Conservation (phyloP, 2,329 filamentous ascomycete species). For the Scedosporium boydii region DNA sequence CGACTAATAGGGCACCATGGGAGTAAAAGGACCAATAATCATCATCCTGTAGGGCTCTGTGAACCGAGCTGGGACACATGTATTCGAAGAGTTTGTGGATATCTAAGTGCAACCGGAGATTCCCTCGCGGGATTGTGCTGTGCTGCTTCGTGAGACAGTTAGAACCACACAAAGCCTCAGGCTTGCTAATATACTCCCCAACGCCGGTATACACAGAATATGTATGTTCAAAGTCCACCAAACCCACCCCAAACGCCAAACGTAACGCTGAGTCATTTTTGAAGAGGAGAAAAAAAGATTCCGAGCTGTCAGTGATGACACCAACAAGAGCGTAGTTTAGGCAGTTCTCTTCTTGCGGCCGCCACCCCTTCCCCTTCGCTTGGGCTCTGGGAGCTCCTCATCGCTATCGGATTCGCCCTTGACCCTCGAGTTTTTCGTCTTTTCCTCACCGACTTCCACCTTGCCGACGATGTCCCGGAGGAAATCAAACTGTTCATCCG, state of each 20-base stretch:
- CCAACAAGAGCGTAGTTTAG: not conserved
- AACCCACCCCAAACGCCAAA: conserved; percentile 5
- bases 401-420: conserved; percentile 41
- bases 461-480: conserved; percentile 82
- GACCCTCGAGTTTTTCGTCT: conserved; percentile 23
- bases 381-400: conserved; percentile 36
- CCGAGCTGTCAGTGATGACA: not conserved
- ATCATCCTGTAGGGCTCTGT: too few species aligned
- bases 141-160: too few species aligned
- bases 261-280: not conserved
- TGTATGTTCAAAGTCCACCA: conserved; percentile 3
- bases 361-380: conserved; percentile 36
- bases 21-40: too few species aligned
- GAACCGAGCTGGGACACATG: not conserved
- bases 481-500: conserved; percentile 91
- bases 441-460: conserved; percentile 52
- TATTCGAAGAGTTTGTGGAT: not conserved
- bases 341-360: conserved; percentile 38
- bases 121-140: not conserved
- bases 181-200: not conserved
- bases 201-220: conserved; percentile 3
- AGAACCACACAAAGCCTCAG: not conserved
- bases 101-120: not conserved
- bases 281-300: not conserved
- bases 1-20: too few species aligned